These are phyloP conservation scores for Hyaloscypha bicolor DNA, from an alignment of 495 filamentous ascomycete genomes.

Conservation along the genomic window DNA sequence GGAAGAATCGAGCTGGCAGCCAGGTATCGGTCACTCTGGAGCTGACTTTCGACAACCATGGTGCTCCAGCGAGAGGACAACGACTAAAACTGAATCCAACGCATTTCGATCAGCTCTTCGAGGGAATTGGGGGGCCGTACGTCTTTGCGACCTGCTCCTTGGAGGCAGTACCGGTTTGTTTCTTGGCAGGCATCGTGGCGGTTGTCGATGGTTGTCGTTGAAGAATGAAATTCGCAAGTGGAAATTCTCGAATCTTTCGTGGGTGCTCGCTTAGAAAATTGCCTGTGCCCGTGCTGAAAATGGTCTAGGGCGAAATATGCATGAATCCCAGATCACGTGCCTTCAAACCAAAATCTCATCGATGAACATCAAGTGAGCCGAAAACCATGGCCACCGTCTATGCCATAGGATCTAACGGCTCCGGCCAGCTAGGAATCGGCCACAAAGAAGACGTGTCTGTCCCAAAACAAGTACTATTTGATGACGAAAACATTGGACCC, in stretches of 20 bases:
- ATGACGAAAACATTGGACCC: constrained; percentile 27
- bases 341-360: background rate
- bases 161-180: constrained; percentile 39
- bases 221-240: too few species aligned
- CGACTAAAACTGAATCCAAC: constrained; percentile 66
- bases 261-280: background rate
- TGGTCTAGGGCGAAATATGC: constrained; percentile 7
- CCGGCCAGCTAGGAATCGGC: constrained; percentile 81
- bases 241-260: too few species aligned
- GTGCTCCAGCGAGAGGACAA: constrained; percentile 73
- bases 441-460: constrained; percentile 72
- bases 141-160: constrained; percentile 56
- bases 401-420: constrained; percentile 91
- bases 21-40: constrained; percentile 33
- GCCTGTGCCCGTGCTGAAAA: background rate
- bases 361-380: background rate
- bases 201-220: constrained; percentile 36
- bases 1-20: constrained; percentile 84
- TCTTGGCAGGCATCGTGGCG: constrained; percentile 54
- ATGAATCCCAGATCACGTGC: too few species aligned
- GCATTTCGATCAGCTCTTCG: constrained; percentile 45
- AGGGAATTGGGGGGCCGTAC: constrained; percentile 59
- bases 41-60: constrained; percentile 48
- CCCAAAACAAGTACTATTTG: constrained; percentile 62
- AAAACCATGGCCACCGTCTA: constrained; percentile 54